Base-by-base conservation (phyloP, 768 basidiomycete species). In the Postia placenta region DNA sequence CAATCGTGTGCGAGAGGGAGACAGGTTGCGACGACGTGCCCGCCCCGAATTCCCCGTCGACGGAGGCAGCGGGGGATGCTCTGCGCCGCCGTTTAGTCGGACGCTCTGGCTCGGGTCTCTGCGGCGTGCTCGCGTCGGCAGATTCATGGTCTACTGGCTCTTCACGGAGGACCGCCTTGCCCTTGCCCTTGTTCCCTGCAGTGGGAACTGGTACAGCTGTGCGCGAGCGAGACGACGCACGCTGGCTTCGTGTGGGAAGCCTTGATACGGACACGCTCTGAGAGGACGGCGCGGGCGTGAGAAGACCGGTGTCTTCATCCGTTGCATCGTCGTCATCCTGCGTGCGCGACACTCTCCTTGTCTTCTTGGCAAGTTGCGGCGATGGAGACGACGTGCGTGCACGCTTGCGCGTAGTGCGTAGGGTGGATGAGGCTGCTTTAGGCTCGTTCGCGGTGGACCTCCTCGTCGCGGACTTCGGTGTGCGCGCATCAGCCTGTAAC, bases 221-320 rank as follows among this genome's bases (percentile, higher is more conserved):
- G 42, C 11, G 42, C 11, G 24, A 7, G 40, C 37, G 35, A 48
- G 1, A 45, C 42, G 22, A 40, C 25, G 2, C 43, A 42, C 42
- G 24, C 45, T 40, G 30, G 27, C 44, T 43, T 27, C 45, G 30
- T 23, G 30, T 22, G n/a, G 30, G 19, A 23, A 17, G 28, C 4
- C 24, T 11, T 24, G 35, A 14, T 3, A n/a, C 26, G 11, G 17
- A 46, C 28, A 22, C 27, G 28, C 25, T 37, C 30, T 33, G 45
- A 3, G 39, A 46, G 5, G 45, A 48, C 1, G 48, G 48, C 35
- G 41, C 48, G 2, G 48, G 48, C 9, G 48, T 50, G 20, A 50
- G 20, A 5, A 50, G 41, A 3, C 48, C 42, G n/a, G 26, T 43
- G 4, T 28, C 47, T 12, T 33, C 17, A n/a, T 46, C 19, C 35